Evolutionary conservation across 768 basidiomycete genomes (phyloP), one percentile per base, ranked within the genome.

Genomic region (Podaxis carcinomalis): DNA sequence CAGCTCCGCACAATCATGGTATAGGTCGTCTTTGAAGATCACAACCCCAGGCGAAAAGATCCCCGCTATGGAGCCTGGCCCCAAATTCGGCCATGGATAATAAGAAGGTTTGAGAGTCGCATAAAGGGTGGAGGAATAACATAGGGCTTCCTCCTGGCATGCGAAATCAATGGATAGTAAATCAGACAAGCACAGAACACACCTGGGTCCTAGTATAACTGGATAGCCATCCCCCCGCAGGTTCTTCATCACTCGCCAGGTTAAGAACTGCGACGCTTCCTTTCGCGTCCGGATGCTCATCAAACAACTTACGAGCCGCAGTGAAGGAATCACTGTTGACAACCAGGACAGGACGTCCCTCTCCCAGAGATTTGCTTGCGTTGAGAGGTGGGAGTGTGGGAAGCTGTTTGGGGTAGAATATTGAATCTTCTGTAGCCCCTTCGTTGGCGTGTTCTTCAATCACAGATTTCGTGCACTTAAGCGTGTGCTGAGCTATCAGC

Each of bases 71-170:
- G 75, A 78, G 1, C 75, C 75, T 2, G 68, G 69, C 36, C 80
- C 80, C 16, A 73, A 66, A 65, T 81, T 81, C 11, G 77, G 73
- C 80, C 80, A 80, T 6, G 80, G 79, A 57, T 80, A 80, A 61
- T 75, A 78, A 4, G 68, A 66, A 25, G 66, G 65, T 47, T 75
- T 74, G 37, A 81, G 72, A 1, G 79, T 80, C 10, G 61, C 59
- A 63, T 76, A 81, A 4, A 81, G 70, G 4, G 79, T 80, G 3
- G 80, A 80, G 7, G 78, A 76, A 64, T 80, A 81, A 62, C 80
- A 81, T 0, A 81, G 70, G 0, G 79, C 77, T 66, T 81, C 79
- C 70, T 80, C 80, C 78, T 79, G 25, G 11, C 14, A 51, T 32
- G 2, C 42, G 5, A 21, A 16, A 11, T 13, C 19, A 40, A 53